Base-by-base conservation (phyloP, 1,284 basidiomycete species). In the Trametes versicolor region DNA sequence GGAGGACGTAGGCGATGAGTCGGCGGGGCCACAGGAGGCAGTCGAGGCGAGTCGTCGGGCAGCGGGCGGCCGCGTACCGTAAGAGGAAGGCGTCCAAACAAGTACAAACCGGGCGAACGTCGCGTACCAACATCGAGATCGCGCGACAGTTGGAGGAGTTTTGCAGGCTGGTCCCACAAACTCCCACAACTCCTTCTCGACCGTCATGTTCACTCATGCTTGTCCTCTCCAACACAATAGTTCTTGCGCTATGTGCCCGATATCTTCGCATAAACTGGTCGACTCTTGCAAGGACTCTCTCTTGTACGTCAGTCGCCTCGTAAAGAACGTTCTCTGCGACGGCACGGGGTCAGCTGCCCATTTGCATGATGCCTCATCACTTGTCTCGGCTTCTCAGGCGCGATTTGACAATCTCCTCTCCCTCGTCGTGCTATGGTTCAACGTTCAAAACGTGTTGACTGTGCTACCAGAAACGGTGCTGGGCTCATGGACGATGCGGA, bases 141-240 rank as follows among this genome's bases (percentile, higher is more conserved):
- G 50, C 27, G 32, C 8, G 6, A 12, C n/a, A 19, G 7, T 21
- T 34, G 27, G 23, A 10, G 19, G 32, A 32, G 51, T 39, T 39
- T 48, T 21, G 45, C 2, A 21, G n/a, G 21, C 12, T n/a, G 53
- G 56, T 39, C 36, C 57, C 45, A 58, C 47, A 58, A 39, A 37
- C 36, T 50, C 34, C 57, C 34, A 58, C 57, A 58, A 50, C 57
- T 55, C 47, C 32, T 10, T 49, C 43, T 48, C 32, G 41, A 23
- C 23, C 29, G 19, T 6, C 41, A 12, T 27, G 21, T 55, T 25
- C 25, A 7, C 37, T 25, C 15, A 13, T 21, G 15, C 9, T 19
- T 29, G 2, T 19, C 23, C 15, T n/a, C 15, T 23, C 9, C 27
- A 32, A 25, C 7, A 34, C 32, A 2, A 17, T 23, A 27, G 21